Percentiles rank a stretch among this genome's conserved stretches.
Evolutionary conservation across 805 yeast genomes (phyloP).

Genomic region (Ogataea wickerhamii): DNA sequence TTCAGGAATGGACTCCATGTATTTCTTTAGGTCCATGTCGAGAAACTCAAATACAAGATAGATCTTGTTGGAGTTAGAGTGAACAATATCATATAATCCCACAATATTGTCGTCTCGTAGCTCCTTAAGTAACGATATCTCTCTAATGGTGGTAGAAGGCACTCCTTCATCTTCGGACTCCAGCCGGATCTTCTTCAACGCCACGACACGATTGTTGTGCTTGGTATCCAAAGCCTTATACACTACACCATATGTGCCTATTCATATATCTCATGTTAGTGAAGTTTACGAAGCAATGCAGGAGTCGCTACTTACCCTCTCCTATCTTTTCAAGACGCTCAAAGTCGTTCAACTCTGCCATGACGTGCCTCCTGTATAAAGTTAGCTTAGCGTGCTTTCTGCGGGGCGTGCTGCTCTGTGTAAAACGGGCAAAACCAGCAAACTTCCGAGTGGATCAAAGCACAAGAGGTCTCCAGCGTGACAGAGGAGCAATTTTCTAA

Average conservation of each 20-base stretch:
- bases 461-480: no score
- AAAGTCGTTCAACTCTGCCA: conserved; percentile 89
- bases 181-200: conserved; percentile 88
- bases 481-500: no score
- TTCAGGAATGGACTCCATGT: conserved; percentile 92
- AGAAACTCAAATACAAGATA: conserved; percentile 91
- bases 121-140: conserved; percentile 90
- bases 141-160: conserved; percentile 96
- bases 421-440: no score
- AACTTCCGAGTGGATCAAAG: no score
- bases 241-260: conserved; percentile 94
- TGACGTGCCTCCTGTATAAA: no score
- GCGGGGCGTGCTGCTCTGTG: no score
- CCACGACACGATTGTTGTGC: conserved; percentile 91
- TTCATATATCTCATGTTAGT: no score
- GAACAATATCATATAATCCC: conserved; percentile 87
- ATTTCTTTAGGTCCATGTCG: conserved; percentile 91
- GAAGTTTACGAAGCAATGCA: no score
- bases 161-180: conserved; percentile 99
- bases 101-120: conserved; percentile 92
- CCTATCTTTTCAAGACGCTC: conserved; percentile 96
- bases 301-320: conserved; percentile 64
- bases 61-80: conserved; percentile 87
- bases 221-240: conserved; percentile 89
- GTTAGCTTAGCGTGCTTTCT: no score